These are phyloP conservation scores for Escovopsis sp. DNA, from an alignment of 2,329 filamentous ascomycete genomes.

Conservation along the genomic window DNA sequence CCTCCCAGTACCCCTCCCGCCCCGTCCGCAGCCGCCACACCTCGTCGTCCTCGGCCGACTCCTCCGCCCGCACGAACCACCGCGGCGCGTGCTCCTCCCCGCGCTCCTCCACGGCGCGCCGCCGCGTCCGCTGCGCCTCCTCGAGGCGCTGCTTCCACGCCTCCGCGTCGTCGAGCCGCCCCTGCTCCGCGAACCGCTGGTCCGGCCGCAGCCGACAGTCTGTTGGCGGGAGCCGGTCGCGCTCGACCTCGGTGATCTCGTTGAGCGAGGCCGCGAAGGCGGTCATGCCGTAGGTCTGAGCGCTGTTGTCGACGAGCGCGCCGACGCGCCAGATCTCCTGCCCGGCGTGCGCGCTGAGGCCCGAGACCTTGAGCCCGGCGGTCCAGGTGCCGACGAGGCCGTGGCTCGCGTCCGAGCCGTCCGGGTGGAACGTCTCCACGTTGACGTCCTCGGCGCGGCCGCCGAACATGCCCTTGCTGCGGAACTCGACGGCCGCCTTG, in stretches of 20 bases:
- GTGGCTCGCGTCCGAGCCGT: conserved; percentile 49
- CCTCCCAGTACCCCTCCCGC: conserved; percentile 89
- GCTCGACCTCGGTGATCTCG: conserved; percentile 69
- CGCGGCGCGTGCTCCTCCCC: conserved; percentile 59
- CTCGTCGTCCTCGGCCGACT: conserved; percentile 44
- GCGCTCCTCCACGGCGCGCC: conserved; percentile 58
- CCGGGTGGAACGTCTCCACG: conserved; percentile 53
- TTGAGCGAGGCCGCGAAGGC: conserved; percentile 76
- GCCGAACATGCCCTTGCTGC: conserved; percentile 92
- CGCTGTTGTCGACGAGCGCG: conserved; percentile 59
- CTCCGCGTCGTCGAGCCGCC: conserved; percentile 72
- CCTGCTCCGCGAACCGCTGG: conserved; percentile 70
- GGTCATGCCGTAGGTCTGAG: conserved; percentile 76
- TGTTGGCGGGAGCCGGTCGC: conserved; percentile 58
- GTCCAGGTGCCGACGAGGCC: conserved; percentile 80
- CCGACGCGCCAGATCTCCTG: conserved; percentile 68
- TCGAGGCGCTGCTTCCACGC: conserved; percentile 69
- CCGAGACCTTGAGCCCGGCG: conserved; percentile 47
- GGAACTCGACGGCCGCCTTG: conserved; percentile 80
- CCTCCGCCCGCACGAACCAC: conserved; percentile 70
- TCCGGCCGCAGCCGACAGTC: conserved; percentile 77
- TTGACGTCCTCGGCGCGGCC: conserved; percentile 81
- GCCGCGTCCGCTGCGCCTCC: conserved; percentile 63
- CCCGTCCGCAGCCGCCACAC: conserved; percentile 64
- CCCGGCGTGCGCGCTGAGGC: conserved; percentile 43